phyloP scores from a whole-genome alignment of 2,329 filamentous ascomycete genomes.

The Fusarium duplospermum region DNA sequence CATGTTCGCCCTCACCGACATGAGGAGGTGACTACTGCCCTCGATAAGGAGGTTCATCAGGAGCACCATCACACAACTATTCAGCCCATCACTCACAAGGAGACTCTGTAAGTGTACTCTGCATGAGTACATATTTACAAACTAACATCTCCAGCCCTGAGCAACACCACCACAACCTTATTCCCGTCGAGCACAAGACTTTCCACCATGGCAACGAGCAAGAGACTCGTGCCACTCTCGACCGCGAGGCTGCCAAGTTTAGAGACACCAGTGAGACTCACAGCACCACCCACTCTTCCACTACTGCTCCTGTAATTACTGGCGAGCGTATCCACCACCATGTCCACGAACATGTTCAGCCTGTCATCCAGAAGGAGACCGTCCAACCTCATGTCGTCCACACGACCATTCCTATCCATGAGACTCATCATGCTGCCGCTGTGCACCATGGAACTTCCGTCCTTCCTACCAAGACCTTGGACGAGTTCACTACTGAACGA shows the following conservation, averaged over 20 bases:
- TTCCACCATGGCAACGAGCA: slow-evolving; percentile 70
- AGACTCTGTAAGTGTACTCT: slow-evolving; percentile 55
- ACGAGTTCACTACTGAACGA: slow-evolving; percentile 65
- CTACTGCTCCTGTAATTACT: slow-evolving; percentile 40
- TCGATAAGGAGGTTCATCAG: slow-evolving; percentile 77
- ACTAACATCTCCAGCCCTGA: slow-evolving; percentile 58
- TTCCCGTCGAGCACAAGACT: slow-evolving; percentile 68
- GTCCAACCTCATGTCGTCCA: slow-evolving; percentile 76
- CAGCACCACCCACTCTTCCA: slow-evolving; percentile 43
- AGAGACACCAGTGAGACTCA: slow-evolving; percentile 45
- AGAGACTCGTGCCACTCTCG: slow-evolving; percentile 59
- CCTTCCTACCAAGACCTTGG: slow-evolving; percentile 72
- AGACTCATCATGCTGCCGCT: slow-evolving; percentile 75
- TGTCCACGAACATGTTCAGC: slow-evolving; percentile 77
- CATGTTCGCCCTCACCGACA: slow-evolving; percentile 69
- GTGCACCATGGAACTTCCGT: slow-evolving; percentile 74
- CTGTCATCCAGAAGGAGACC: slow-evolving; percentile 76
- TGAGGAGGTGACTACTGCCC: slow-evolving; percentile 69
- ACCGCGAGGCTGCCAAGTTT: slow-evolving; percentile 59
- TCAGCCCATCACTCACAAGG: slow-evolving; percentile 65
- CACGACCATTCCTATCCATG: slow-evolving; percentile 78
- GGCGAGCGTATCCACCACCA: slow-evolving; percentile 55
- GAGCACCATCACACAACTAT: slow-evolving; percentile 78
- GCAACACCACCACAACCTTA: slow-evolving; percentile 70
- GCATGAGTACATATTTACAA: background rate